Evolutionary conservation across 2,329 filamentous ascomycete species (phyloP).

Genomic region (Alternaria angustiovoidea): DNA sequence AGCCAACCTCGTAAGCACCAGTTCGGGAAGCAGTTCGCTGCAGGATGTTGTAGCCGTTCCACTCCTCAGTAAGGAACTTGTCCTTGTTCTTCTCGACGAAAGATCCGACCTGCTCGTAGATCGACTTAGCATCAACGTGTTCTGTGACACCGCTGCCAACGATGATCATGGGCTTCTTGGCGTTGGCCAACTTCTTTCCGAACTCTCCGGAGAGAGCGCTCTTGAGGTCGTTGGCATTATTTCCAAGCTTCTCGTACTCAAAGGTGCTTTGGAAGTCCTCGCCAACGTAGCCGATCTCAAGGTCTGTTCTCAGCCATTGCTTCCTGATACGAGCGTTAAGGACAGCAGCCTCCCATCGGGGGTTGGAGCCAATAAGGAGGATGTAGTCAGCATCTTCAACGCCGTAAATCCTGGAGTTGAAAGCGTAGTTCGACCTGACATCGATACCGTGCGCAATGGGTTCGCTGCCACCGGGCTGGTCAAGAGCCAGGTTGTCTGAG

Average conservation of each 20-base stretch:
- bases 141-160: constrained; percentile 92
- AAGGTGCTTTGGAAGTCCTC: constrained; percentile 94
- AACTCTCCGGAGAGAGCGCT: constrained; percentile 84
- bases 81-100: constrained; percentile 94
- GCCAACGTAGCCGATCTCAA: constrained; percentile 90
- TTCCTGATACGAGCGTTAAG: constrained; percentile 97
- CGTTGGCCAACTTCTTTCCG: constrained; percentile 87
- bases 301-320: constrained; percentile 94
- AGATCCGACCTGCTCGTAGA: constrained; percentile 87
- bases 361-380: constrained; percentile 93
- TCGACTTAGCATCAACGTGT: constrained; percentile 87
- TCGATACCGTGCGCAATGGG: constrained; percentile 93
- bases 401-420: constrained; percentile 94
- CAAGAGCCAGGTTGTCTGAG: constrained; percentile 93
- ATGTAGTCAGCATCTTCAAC: constrained; percentile 94
- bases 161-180: constrained; percentile 95
- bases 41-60: constrained; percentile 97
- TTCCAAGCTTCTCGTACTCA: constrained; percentile 89
- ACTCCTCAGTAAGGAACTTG: constrained; percentile 87
- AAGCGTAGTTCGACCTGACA: constrained; percentile 91
- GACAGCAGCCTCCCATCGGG: constrained; percentile 91
- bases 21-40: constrained; percentile 91
- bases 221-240: constrained; percentile 81
- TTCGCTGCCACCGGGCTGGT: constrained; percentile 82
- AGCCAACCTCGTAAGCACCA: constrained; percentile 95